Evolutionary conservation across 441 rosid species (phyloP).

Genomic region (Populus trichocarpa): DNA sequence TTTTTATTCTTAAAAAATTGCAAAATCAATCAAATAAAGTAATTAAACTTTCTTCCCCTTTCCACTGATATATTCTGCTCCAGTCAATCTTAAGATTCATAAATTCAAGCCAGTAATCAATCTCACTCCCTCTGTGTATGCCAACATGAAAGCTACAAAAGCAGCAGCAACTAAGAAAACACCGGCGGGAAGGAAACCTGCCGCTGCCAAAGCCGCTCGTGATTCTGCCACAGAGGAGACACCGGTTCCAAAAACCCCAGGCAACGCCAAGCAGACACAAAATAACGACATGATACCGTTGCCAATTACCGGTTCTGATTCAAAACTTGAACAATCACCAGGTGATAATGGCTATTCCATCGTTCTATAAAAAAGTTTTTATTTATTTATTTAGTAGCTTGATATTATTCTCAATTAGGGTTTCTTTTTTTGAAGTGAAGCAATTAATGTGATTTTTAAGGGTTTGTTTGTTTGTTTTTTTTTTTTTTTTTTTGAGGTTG

Average conservation of each 20-base stretch:
- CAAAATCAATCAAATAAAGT: neutral
- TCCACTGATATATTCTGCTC: neutral
- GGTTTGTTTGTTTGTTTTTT: neutral
- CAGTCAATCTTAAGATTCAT: neutral
- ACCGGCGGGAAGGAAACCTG: constrained; percentile 33
- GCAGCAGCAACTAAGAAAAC: constrained; percentile 25
- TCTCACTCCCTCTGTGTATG: neutral
- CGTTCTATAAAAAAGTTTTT: too few species aligned
- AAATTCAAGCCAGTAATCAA: neutral
- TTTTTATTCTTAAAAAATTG: too few species aligned
- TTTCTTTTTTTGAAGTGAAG: neutral
- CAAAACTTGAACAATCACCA: constrained; percentile 23
- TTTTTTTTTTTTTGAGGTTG: neutral
- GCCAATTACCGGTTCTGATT: constrained; percentile 16
- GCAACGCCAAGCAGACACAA: constrained; percentile 26
- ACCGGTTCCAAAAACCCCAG: constrained; percentile 18
- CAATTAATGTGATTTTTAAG: neutral
- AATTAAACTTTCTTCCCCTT: neutral
- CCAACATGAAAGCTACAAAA: constrained; percentile 42
- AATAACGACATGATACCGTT: constrained; percentile 19
- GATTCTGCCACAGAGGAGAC: constrained; percentile 18
- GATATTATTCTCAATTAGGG: neutral
- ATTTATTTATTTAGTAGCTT: neutral
- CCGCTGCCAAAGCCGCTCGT: constrained; percentile 14
- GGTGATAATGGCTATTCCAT: constrained; percentile 23